phyloP scores from a whole-genome alignment of 2,329 filamentous ascomycete species.

The Metarhizium album region DNA sequence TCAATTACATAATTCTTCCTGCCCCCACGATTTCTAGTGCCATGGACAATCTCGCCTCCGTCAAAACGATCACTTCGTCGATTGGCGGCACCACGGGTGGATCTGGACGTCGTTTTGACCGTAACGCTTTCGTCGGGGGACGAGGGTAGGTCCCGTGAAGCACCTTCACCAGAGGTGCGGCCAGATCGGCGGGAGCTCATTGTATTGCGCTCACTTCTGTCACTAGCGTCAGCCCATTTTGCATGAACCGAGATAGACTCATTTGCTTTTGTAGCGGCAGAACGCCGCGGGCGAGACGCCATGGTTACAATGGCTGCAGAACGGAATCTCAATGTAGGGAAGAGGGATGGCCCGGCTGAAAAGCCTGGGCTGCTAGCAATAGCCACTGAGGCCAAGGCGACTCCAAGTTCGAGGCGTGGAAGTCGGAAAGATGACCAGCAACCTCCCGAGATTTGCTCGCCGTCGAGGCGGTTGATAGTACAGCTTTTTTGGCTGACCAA shows the following conservation, averaged over 20 bases:
- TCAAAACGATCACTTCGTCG: constrained; percentile 28
- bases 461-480: not conserved
- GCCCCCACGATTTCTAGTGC: constrained; percentile 41
- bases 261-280: constrained; percentile 31
- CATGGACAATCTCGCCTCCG: constrained; percentile 36
- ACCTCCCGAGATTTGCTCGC: not conserved
- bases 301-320: constrained; percentile 18
- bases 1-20: constrained; percentile 53
- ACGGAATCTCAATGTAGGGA: not conserved
- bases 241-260: constrained; percentile 32
- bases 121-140: constrained; percentile 39
- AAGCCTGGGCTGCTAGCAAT: not conserved
- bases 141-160: constrained; percentile 33
- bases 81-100: constrained; percentile 29
- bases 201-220: constrained; percentile 24
- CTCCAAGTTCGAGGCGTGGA: not conserved
- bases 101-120: constrained; percentile 41
- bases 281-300: constrained; percentile 37
- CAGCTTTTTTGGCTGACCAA: not conserved
- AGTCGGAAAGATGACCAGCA: not conserved
- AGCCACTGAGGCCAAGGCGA: no score
- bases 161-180: constrained; percentile 30
- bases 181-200: constrained; percentile 45
- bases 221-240: constrained; percentile 29
- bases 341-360: no score